Base-by-base conservation (phyloP, 495 filamentous ascomycete species). In the Xylaria bambusicola region DNA sequence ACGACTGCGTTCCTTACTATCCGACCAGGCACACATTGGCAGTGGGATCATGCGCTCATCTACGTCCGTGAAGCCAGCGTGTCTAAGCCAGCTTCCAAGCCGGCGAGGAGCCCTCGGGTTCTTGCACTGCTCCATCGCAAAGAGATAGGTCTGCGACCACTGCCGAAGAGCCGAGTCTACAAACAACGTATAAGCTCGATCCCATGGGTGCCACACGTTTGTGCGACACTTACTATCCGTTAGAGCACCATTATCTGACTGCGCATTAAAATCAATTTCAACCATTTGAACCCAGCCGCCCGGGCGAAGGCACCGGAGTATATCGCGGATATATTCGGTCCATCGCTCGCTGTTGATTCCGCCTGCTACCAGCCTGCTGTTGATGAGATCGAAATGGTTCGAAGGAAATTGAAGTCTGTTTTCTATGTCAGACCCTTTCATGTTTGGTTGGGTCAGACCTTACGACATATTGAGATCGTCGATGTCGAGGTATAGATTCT, bases 271-370 rank as follows among this genome's bases (percentile, higher is more conserved):
- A 65, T 96, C 92, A 60, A 92, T 82, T 69, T 98, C 94, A 24
- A 89, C 82, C 82, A 97, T 87, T 69, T 98, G 94, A 50, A 91
- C 82, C 93, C 93, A 97, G 17, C 94, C 92, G 23, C 88, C 79
- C 6, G 74, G 75, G 15, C 77, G 75, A 55, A 81, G 77, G 13
- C 80, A 73, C 44, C 82, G 75, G 35, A 78, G 66, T 15, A 97
- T 88, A 64, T 97, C 94, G 59, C 77, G 75, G 58, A 96, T 71
- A 75, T 97, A 97, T 17, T 83, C 80, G 57, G 75, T 71, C 94
- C 94, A 98, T 73, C 91, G 79, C 60, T 78, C 74, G 58, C 77
- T 75, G 60, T 95, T 82, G 61, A 98, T 91, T 8, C 92, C 94
- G 49, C 85, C 77, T 27, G 84, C 82, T 62, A 97, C 85, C 72